A percentile compares a stretch with the other conserved stretches of the same genome.
Conservation (phyloP, 2,329 filamentous ascomycete species). For the Beauveria pseudobassiana region DNA sequence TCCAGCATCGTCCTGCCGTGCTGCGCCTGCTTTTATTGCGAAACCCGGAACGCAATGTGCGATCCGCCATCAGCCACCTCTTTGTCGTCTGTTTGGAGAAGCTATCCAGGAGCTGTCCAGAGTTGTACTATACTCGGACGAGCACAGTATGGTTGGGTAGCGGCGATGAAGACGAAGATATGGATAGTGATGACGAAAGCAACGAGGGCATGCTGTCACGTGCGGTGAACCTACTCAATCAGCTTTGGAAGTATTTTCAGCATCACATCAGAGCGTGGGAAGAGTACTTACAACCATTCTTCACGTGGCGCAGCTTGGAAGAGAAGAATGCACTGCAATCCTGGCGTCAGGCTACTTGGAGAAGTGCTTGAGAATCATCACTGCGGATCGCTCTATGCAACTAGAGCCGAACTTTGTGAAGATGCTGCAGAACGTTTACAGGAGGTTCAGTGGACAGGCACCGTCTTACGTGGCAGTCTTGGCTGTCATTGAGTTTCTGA, state of each 20-base stretch:
- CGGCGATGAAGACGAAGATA: slow-evolving; percentile 4
- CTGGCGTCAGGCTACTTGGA: slow-evolving; percentile 54
- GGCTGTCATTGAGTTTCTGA: slow-evolving; percentile 37
- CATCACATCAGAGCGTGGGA: slow-evolving; percentile 60
- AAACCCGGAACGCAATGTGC: slow-evolving; percentile 49
- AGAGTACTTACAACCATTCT: slow-evolving; percentile 63
- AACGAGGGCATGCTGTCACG: slow-evolving; percentile 25
- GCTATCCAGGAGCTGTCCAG: slow-evolving; percentile 42
- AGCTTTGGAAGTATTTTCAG: slow-evolving; percentile 58
- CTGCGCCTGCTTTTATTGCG: slow-evolving; percentile 60
- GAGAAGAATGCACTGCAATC: slow-evolving; percentile 48
- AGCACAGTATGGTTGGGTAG: not conserved
- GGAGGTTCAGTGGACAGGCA: slow-evolving; percentile 41
- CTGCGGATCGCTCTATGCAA: slow-evolving; percentile 47
- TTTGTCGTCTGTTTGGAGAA: slow-evolving; percentile 45
- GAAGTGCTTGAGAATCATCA: slow-evolving; percentile 51
- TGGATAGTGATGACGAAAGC: slow-evolving; percentile 5
- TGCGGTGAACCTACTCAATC: slow-evolving; percentile 41
- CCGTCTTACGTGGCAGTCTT: slow-evolving; percentile 49
- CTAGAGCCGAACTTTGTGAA: slow-evolving; percentile 47
- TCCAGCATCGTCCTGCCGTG: slow-evolving; percentile 44
- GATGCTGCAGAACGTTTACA: slow-evolving; percentile 44
- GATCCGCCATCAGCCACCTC: slow-evolving; percentile 42
- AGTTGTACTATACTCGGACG: slow-evolving; percentile 32
- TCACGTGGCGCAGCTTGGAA: slow-evolving; percentile 57